Percentiles rank a stretch among this genome's conserved stretches.
Conservation (phyloP, 495 filamentous ascomycete species). For the Collariella sp. region DNA sequence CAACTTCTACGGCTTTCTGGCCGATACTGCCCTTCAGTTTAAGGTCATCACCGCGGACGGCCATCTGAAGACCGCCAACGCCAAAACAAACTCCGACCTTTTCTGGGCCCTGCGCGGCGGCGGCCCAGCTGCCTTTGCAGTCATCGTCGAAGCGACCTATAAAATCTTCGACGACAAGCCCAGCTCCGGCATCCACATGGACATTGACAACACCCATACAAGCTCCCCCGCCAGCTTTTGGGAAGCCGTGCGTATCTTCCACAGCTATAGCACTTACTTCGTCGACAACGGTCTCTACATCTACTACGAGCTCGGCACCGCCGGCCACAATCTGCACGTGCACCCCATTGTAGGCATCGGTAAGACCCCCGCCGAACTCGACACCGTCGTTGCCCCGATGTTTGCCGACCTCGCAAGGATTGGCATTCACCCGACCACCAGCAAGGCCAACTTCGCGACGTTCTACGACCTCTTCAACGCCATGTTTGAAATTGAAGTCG, state of each 20-base stretch:
- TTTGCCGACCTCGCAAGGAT: slow-evolving; percentile 35
- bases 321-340: slow-evolving; percentile 25
- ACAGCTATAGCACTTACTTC: slow-evolving; percentile 34
- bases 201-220: slow-evolving; percentile 33
- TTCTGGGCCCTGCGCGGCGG: slow-evolving; percentile 60
- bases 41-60: slow-evolving; percentile 53
- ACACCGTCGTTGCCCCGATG: slow-evolving; percentile 37
- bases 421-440: slow-evolving; percentile 29
- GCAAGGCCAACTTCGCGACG: slow-evolving; percentile 29
- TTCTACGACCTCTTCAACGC: slow-evolving; percentile 41
- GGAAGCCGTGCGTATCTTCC: slow-evolving; percentile 38
- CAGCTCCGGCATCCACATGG: slow-evolving; percentile 32
- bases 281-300: slow-evolving; percentile 39
- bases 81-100: slow-evolving; percentile 46
- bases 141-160: slow-evolving; percentile 45
- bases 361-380: slow-evolving; percentile 34
- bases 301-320: slow-evolving; percentile 38
- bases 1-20: slow-evolving; percentile 43
- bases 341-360: slow-evolving; percentile 39
- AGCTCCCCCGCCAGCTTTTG: slow-evolving; percentile 34
- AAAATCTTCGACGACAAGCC: slow-evolving; percentile 40
- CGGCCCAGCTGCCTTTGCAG: slow-evolving; percentile 48
- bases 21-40: slow-evolving; percentile 47
- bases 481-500: slow-evolving; percentile 40
- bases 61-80: slow-evolving; percentile 41